These are phyloP conservation scores for Annulohypoxylon maeteangense DNA, from an alignment of 495 filamentous ascomycete species.

Conservation along the genomic window DNA sequence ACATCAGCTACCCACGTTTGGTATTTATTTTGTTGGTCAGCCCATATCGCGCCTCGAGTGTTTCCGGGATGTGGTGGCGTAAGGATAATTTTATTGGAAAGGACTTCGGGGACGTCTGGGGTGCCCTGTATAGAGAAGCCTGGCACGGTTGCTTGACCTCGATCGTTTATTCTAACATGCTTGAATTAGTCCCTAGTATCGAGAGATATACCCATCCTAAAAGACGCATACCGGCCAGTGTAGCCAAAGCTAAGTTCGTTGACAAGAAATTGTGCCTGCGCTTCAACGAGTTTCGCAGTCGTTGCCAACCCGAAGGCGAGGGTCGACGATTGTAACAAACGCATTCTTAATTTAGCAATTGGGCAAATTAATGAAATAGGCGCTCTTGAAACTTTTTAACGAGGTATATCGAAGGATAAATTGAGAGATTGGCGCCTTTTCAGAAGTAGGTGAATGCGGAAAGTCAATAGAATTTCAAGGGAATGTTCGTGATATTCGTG, in stretches of 20 bases:
- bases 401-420: constrained; percentile 20
- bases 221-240: constrained; percentile 64
- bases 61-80: constrained; percentile 91
- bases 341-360: constrained; percentile 48
- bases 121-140: constrained; percentile 76
- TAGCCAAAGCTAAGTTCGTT: constrained; percentile 82
- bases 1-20: constrained; percentile 82
- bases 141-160: constrained; percentile 51
- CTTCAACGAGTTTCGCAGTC: constrained; percentile 56
- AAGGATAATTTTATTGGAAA: constrained; percentile 91
- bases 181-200: constrained; percentile 13
- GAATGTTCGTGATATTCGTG: constrained; percentile 24
- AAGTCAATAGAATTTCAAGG: constrained; percentile 17
- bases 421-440: constrained; percentile 22
- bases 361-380: constrained; percentile 15
- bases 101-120: constrained; percentile 74
- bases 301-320: constrained; percentile 62
- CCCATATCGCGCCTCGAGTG: constrained; percentile 83
- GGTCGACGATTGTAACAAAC: constrained; percentile 50
- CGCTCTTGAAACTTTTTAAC: background rate
- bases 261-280: constrained; percentile 67
- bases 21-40: constrained; percentile 69
- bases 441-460: background rate
- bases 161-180: constrained; percentile 52
- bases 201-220: constrained; percentile 31